These are phyloP conservation scores for Ganoderma boninense DNA, from an alignment of 1,284 basidiomycete species.

Conservation along the genomic window DNA sequence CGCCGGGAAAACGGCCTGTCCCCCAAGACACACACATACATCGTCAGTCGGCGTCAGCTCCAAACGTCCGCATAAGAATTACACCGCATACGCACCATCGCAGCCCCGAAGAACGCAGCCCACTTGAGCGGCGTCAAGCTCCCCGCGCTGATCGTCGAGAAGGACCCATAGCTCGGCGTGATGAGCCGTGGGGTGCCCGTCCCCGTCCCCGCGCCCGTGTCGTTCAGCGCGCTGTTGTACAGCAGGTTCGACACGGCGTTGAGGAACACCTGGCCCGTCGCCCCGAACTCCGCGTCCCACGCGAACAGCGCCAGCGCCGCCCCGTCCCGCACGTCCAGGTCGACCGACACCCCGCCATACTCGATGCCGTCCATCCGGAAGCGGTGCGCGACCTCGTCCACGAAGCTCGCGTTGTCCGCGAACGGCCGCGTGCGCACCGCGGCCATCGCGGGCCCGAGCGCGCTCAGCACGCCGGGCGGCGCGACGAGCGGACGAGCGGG, in stretches of 20 bases:
- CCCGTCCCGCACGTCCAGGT: too few relatives aligned
- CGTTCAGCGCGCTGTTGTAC: constrained; percentile 64
- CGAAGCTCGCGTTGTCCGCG: constrained; percentile 59
- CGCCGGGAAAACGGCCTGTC: constrained; percentile 76
- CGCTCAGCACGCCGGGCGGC: not conserved
- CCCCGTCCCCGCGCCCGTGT: constrained; percentile 42
- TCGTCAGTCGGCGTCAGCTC: too few relatives aligned
- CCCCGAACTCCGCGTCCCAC: constrained; percentile 66
- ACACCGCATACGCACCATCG: constrained; percentile 58
- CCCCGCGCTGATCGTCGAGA: not conserved
- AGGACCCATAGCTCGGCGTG: constrained; percentile 19
- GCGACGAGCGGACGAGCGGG: not conserved
- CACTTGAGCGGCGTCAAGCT: constrained; percentile 58
- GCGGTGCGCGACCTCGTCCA: constrained; percentile 36
- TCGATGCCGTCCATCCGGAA: constrained; percentile 45
- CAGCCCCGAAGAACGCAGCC: constrained; percentile 72
- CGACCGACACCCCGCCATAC: constrained; percentile 69
- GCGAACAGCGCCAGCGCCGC: constrained; percentile 69
- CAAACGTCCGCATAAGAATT: too few relatives aligned
- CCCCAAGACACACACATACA: too few relatives aligned
- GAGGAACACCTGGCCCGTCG: constrained; percentile 64
- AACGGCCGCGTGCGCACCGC: not conserved
- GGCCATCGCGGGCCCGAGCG: not conserved
- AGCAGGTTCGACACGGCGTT: constrained; percentile 75
- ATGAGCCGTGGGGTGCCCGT: constrained; percentile 61